Conservation (phyloP, 768 basidiomycete species). For the Pisolithus tinctorius region DNA sequence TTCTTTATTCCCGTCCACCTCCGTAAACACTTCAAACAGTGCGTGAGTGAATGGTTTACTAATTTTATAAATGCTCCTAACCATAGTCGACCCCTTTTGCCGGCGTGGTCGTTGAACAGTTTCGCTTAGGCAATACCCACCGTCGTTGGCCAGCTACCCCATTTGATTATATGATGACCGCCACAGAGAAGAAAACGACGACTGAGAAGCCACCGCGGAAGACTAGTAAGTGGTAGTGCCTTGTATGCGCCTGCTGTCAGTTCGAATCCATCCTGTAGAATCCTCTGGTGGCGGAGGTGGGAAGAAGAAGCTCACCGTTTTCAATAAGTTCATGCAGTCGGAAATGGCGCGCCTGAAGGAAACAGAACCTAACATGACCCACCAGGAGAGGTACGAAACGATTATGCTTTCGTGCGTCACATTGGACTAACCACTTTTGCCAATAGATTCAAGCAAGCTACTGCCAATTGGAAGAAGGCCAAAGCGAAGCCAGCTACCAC, state of each 20-base stretch:
- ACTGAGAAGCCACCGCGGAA: slow-evolving; percentile 49
- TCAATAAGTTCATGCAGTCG: slow-evolving; percentile 76
- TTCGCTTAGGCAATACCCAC: slow-evolving; percentile 8
- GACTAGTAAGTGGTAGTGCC: slow-evolving; percentile 33
- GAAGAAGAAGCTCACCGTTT: slow-evolving; percentile 60
- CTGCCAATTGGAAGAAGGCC: slow-evolving; percentile 71
- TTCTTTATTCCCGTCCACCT: slow-evolving; percentile 4
- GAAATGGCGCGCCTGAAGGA: slow-evolving; percentile 79
- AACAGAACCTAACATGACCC: slow-evolving; percentile 61
- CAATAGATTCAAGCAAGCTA: slow-evolving; percentile 62
- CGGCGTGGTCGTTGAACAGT: slow-evolving; percentile 22
- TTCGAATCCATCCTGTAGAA: slow-evolving; percentile 33
- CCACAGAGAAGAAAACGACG: slow-evolving; percentile 30
- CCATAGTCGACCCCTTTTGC: slow-evolving; percentile 20
- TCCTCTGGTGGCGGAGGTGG: slow-evolving; percentile 44
- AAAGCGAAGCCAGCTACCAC: slow-evolving; percentile 43
- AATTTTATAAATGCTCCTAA: slow-evolving; percentile 5
- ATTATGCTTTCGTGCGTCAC: not conserved
- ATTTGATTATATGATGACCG: slow-evolving; percentile 31
- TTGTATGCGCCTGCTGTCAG: slow-evolving; percentile 11
- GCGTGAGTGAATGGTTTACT: not conserved
- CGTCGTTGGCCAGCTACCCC: slow-evolving; percentile 5
- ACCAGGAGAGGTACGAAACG: slow-evolving; percentile 60
- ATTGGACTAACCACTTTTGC: slow-evolving; percentile 4
- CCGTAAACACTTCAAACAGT: slow-evolving; percentile 12